Evolutionary conservation across 306 rosid genomes (phyloP), one percentile per base, ranked within the genome.

Genomic region (Begonia peltatifolia): DNA sequence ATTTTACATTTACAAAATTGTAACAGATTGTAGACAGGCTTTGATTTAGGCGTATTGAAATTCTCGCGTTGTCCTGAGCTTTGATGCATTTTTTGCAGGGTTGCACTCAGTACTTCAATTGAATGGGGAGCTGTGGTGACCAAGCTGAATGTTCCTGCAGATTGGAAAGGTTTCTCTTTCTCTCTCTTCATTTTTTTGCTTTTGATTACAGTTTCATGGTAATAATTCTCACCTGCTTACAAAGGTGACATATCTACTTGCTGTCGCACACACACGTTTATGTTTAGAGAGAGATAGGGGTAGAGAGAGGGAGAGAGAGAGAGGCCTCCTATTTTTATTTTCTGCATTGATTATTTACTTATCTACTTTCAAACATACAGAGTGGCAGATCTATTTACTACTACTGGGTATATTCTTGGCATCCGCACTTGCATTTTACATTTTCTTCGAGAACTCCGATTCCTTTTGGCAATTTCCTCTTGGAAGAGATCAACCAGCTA

Each of bases 321-420:
- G 23, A 20, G 23, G 4, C 23, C 38, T 30, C 9, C 8, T 30
- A 30, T 25, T 3, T 30, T 6, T 4, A 30, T 30, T 30, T 20
- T 20, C 6, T 30, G 5, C 38, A 30, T 30, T 0, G 8, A 30
- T 30, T 5, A 30, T 30, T 30, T 30, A 30, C 38, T 30, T 30
- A 10, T n/a, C n/a, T n/a, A n/a, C n/a, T n/a, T n/a, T 55, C 11
- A 58, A 71, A 71, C 66, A 13, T 80, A 84, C 99, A 90, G 99
- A 90, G 73, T 86, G 99, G 99, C 99, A 90, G 85, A 86, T 90
- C 64, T 90, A 90, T 68, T 4, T 75, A 81, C 56, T 90, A 56
- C 95, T 90, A 55, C 14, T 86, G 51, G 90, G 80, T 53, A 62
- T 90, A 49, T 83, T 90, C 66, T 58, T 79, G 62, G 87, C 82